Percentiles rank a stretch among this genome's conserved stretches.
phyloP scores from a whole-genome alignment of 495 filamentous ascomycete species.

The Stereocaulon alpinum region DNA sequence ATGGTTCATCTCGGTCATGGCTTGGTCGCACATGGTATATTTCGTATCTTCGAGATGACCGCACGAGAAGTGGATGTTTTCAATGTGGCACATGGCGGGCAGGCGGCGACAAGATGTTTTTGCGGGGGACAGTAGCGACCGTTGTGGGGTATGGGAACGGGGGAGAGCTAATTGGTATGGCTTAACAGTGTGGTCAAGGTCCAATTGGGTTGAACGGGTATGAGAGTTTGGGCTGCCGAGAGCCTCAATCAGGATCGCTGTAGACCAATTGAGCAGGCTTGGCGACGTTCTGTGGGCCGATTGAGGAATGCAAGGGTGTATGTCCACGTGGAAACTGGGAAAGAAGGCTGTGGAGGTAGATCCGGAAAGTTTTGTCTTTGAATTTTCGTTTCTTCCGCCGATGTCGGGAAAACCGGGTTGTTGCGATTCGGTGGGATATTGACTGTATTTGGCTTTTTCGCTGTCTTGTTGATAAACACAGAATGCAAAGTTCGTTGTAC shows the following conservation, averaged over 20 bases:
- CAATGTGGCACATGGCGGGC: constrained; percentile 15
- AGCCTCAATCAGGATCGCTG: not conserved
- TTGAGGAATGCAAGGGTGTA: constrained; percentile 2
- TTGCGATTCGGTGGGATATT: not conserved
- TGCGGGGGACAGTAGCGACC: not conserved
- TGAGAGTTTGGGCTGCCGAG: not conserved
- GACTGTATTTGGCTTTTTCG: constrained; percentile 3
- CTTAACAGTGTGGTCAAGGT: too few species aligned
- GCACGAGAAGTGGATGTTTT: constrained; percentile 18
- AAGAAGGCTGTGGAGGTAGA: constrained; percentile 1
- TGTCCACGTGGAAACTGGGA: constrained; percentile 1
- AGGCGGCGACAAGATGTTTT: not conserved
- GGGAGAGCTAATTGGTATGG: not conserved
- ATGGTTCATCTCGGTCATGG: constrained; percentile 17
- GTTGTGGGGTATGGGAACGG: not conserved
- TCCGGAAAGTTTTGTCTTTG: constrained; percentile 1
- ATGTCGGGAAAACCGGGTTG: not conserved
- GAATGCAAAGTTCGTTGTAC: not conserved
- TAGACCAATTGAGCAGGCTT: constrained; percentile 5
- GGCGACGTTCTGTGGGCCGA: not conserved
- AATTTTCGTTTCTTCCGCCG: constrained; percentile 2
- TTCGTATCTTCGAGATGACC: constrained; percentile 19
- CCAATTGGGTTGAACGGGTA: not conserved
- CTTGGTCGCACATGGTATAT: constrained; percentile 20
- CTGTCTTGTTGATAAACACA: not conserved